A percentile compares a stretch with the other conserved stretches of the same genome.
phyloP scores from a whole-genome alignment of 2,329 filamentous ascomycete genomes.

The Thelonectria olida region DNA sequence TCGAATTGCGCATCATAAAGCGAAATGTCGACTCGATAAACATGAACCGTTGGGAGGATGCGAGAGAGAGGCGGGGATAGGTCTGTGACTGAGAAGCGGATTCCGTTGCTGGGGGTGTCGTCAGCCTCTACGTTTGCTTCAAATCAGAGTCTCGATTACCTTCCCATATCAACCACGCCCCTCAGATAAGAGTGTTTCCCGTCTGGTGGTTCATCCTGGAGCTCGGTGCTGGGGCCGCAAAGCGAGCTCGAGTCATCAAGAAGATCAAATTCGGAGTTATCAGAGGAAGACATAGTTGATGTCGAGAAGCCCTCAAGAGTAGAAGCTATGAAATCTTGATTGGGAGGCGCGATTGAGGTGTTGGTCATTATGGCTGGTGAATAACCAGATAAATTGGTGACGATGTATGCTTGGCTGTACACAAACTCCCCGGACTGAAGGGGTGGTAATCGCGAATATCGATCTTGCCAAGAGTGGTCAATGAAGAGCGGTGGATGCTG shows the following conservation, averaged over 20 bases:
- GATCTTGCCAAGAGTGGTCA: background rate
- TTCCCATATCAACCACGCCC: slow-evolving; percentile 30
- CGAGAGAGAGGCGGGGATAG: slow-evolving; percentile 61
- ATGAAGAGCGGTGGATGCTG: background rate
- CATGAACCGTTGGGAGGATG: slow-evolving; percentile 61
- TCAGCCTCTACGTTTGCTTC: background rate
- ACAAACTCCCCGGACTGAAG: background rate
- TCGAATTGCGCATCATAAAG: slow-evolving; percentile 46
- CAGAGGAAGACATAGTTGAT: background rate
- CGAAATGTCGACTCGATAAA: slow-evolving; percentile 45
- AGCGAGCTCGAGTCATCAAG: background rate
- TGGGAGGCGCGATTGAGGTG: background rate
- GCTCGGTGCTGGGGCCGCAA: background rate
- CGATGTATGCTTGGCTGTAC: background rate
- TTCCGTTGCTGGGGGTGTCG: slow-evolving; percentile 66
- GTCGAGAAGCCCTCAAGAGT: background rate
- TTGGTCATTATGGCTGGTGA: background rate
- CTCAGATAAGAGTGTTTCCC: slow-evolving; percentile 5
- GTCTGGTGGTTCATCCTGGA: background rate
- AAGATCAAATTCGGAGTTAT: slow-evolving; percentile 15
- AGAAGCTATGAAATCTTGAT: background rate
- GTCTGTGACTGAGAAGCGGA: slow-evolving; percentile 72
- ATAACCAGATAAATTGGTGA: background rate
- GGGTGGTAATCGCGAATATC: background rate
- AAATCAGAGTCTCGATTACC: background rate